These are phyloP conservation scores for Fusarium compactum DNA, from an alignment of 2,329 filamentous ascomycete species.

Conservation along the genomic window DNA sequence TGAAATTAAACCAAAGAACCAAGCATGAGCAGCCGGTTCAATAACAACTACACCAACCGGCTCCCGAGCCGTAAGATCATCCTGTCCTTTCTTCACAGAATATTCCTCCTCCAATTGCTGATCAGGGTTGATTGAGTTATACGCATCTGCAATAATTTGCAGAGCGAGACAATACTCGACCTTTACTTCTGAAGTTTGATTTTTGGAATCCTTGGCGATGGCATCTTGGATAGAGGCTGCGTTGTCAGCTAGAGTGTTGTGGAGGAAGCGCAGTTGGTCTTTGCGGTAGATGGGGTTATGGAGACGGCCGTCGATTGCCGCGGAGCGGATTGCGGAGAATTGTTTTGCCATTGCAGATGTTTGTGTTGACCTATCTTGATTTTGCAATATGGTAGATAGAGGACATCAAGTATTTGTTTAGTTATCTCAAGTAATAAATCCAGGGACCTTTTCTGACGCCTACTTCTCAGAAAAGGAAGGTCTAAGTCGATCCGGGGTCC, in stretches of 20 bases:
- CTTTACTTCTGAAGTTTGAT: conserved; percentile 34
- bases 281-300: conserved; percentile 42
- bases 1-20: conserved; percentile 35
- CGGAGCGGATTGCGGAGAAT: conserved; percentile 32
- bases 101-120: conserved; percentile 35
- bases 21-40: conserved; percentile 35
- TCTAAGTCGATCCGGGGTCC: conserved; percentile 3
- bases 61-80: conserved; percentile 21
- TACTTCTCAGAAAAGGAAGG: not conserved
- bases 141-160: conserved; percentile 31
- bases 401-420: not conserved
- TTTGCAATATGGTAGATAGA: not conserved
- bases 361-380: not conserved
- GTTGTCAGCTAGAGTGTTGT: conserved; percentile 19
- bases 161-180: conserved; percentile 42
- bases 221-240: conserved; percentile 34
- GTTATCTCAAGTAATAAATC: not conserved
- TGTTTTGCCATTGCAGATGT: conserved; percentile 33
- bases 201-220: conserved; percentile 34
- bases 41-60: conserved; percentile 35
- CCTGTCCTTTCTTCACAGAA: conserved; percentile 19
- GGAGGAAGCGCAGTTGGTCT: conserved; percentile 30
- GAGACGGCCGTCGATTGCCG: conserved; percentile 36
- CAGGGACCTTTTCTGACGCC: not conserved
- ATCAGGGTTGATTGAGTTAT: conserved; percentile 23